Evolutionary conservation across 768 basidiomycete species (phyloP).

Genomic region (Neoboletus brunneissimus): DNA sequence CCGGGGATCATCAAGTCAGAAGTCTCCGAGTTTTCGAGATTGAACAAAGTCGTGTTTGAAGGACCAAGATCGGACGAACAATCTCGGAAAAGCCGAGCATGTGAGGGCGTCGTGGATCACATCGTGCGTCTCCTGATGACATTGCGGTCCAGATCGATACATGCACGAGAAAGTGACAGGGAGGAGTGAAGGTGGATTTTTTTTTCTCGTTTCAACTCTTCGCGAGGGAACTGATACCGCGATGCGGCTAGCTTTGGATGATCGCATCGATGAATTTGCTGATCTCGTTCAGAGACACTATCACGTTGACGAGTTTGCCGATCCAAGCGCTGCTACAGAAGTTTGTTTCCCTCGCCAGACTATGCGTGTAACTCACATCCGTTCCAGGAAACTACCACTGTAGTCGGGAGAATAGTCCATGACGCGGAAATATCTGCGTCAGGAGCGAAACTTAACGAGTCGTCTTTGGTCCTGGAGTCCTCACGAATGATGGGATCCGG

Average conservation of each 20-base stretch:
- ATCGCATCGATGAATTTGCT: constrained; percentile 82
- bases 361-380: neutral
- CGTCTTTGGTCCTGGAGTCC: constrained; percentile 74
- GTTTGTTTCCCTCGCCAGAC: constrained; percentile 28
- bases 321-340: constrained; percentile 62
- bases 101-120: constrained; percentile 40
- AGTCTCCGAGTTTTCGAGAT: constrained; percentile 15
- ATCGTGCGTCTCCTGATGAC: neutral
- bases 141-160: constrained; percentile 61
- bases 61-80: constrained; percentile 31
- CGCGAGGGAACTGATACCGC: neutral
- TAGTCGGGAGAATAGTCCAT: constrained; percentile 71
- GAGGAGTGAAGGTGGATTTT: constrained; percentile 70
- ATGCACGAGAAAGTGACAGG: constrained; percentile 92
- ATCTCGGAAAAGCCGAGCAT: constrained; percentile 46
- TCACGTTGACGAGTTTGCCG: constrained; percentile 67
- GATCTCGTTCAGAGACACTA: constrained; percentile 72
- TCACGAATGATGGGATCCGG: constrained; percentile 73
- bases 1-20: constrained; percentile 19
- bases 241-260: constrained; percentile 66
- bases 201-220: constrained; percentile 5
- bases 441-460: constrained; percentile 68
- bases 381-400: constrained; percentile 56
- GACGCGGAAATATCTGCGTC: constrained; percentile 60
- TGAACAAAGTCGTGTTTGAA: constrained; percentile 30